Evolutionary conservation across 768 basidiomycete species (phyloP), one percentile per base, ranked within the genome.

Genomic region (Russula earlei): DNA sequence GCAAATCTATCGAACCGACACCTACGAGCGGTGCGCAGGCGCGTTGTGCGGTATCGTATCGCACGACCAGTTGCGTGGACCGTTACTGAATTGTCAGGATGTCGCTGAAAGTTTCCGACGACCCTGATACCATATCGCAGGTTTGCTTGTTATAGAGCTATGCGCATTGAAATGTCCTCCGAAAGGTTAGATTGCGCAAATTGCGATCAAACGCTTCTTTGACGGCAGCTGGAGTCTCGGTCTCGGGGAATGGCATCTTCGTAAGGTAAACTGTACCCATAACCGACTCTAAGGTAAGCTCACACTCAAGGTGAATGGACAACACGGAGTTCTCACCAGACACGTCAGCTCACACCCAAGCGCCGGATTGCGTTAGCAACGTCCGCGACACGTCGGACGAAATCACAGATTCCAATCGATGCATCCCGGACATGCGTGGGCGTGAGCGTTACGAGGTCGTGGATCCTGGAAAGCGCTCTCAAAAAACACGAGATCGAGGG

Each of bases 361-460:
- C 56, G 37, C 55, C 12, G 37, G 38, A 51, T 25, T 29, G 38
- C 33, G 56, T 52, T 52, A 24, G 45, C 40, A 41, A 57, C 44
- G 42, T 34, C 51, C 42, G 51, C 45, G 51, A 52, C 5, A 27
- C n/a, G 25, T 52, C 56, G 51, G 56, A 57, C 40, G 20, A 41
- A 24, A 41, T 41, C 6, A 24, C 19, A 22, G 25, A 34, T 56
- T 25, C 49, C 36, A 45, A 38, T 31, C 49, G 41, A 38, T 14
- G 19, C 20, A 31, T 47, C 15, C 12, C 27, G 8, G 17, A 25
- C 38, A 41, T 46, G 27, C 6, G 25, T 9, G 24, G 14, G 25
- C 33, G 25, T 27, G 19, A 44, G 49, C 41, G 22, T 38, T 6
- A 25, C 46, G 8, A 20, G 14, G 40, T 25, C 17, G 50, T n/a